Percentiles rank a stretch among this genome's conserved stretches.
Conservation (phyloP, 2,329 filamentous ascomycete genomes). For the Cladophialophora chaetospira region DNA sequence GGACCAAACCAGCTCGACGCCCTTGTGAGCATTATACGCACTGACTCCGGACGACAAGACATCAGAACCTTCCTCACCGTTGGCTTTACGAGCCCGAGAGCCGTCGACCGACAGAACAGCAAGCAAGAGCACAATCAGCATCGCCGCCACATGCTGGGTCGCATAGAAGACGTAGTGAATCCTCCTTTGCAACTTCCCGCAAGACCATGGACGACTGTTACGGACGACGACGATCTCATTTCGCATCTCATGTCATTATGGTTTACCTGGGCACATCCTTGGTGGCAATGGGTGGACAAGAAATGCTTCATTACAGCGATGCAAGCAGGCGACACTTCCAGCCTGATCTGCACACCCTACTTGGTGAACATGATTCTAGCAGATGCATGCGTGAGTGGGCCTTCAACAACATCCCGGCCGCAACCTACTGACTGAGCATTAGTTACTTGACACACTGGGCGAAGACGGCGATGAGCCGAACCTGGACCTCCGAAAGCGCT, state of each 20-base stretch:
- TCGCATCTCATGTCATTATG: slow-evolving; percentile 40
- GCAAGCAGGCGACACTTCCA: slow-evolving; percentile 34
- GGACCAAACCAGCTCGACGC: slow-evolving; percentile 21
- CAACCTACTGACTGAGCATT: slow-evolving; percentile 13
- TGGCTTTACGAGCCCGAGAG: slow-evolving; percentile 19
- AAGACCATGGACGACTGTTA: slow-evolving; percentile 39
- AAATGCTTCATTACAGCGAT: slow-evolving; percentile 41
- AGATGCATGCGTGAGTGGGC: slow-evolving; percentile 38
- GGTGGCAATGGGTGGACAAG: slow-evolving; percentile 38
- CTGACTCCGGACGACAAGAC: slow-evolving; percentile 33
- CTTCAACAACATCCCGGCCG: background rate
- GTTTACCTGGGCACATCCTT: slow-evolving; percentile 39
- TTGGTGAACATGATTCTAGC: slow-evolving; percentile 37
- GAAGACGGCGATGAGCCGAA: slow-evolving; percentile 34
- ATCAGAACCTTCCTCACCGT: slow-evolving; percentile 30
- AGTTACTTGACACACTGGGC: slow-evolving; percentile 34
- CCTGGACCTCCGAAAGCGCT: slow-evolving; percentile 34
- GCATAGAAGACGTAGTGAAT: slow-evolving; percentile 35
- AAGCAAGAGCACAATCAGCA: background rate
- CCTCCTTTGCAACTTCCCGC: slow-evolving; percentile 36
- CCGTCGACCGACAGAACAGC: background rate
- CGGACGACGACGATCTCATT: slow-evolving; percentile 38
- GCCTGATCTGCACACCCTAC: slow-evolving; percentile 38
- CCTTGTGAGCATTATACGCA: slow-evolving; percentile 35
- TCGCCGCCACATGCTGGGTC: slow-evolving; percentile 31